A percentile compares a stretch with the other conserved stretches of the same genome.
phyloP scores from a whole-genome alignment of 2,329 filamentous ascomycete species.

The Clonostachys byssicola region DNA sequence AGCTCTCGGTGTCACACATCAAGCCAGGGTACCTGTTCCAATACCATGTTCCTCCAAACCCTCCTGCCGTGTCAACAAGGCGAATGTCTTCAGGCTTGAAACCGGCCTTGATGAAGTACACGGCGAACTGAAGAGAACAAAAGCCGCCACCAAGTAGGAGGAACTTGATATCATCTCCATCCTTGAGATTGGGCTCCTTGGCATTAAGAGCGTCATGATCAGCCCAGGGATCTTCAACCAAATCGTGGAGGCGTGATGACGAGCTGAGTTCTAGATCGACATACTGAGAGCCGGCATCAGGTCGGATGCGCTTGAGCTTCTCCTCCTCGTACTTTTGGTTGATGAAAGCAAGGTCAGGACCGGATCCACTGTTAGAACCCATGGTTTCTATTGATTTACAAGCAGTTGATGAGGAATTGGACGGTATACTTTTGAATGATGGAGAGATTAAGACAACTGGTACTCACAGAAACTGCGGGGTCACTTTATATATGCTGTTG shows the following conservation, averaged over 20 bases:
- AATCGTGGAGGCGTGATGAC: conserved; percentile 7
- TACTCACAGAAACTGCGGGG: no score
- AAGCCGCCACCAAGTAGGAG: conserved; percentile 9
- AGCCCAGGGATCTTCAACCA: conserved; percentile 23
- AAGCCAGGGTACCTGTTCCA: conserved; percentile 46
- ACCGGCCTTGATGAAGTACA: conserved; percentile 14
- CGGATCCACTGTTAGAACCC: background rate
- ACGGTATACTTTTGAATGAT: no score
- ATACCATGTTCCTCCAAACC: conserved; percentile 46
- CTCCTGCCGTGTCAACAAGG: conserved; percentile 34
- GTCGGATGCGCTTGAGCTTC: conserved; percentile 18
- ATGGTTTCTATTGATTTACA: background rate
- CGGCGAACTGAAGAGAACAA: conserved; percentile 15
- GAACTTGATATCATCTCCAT: conserved; percentile 19
- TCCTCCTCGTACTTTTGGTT: conserved; percentile 21
- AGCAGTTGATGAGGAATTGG: no score
- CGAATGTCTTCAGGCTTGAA: conserved; percentile 26
- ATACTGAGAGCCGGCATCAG: conserved; percentile 20
- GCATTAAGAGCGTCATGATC: conserved; percentile 24
- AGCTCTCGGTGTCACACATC: conserved; percentile 55
- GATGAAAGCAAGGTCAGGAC: background rate
- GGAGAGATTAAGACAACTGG: no score
- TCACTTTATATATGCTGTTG: no score
- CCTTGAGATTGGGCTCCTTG: conserved; percentile 8
- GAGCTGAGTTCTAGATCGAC: conserved; percentile 13